Evolutionary conservation across 768 basidiomycete genomes (phyloP), one percentile per base, ranked within the genome.

Genomic region (Boletus reticuloceps): DNA sequence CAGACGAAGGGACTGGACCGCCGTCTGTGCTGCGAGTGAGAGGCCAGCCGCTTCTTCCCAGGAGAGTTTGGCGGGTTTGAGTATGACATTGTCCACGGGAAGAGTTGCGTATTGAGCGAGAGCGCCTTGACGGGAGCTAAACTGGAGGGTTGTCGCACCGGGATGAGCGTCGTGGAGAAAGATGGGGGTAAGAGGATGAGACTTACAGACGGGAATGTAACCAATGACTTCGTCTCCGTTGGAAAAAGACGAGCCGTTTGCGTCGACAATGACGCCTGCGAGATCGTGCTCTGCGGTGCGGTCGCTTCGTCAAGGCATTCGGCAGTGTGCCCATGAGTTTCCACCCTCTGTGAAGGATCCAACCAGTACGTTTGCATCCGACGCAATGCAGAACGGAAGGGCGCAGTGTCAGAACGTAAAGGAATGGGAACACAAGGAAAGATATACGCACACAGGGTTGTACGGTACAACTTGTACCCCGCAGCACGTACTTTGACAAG

Each of bases 181-280:
- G 9, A 36, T 9, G 11, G 13, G 22, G 31, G 19, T 6, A 8
- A 20, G 31, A 12, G 7, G 16, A 14, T 22, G 14, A 25, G 20
- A 65, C 74, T 31, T 39, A 76, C 78, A 22, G 4, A 74, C 58
- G 2, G 77, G 65, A 9, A 82, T 74, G 49, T 74, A 76, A 0
- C 88, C 90, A 62, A 82, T 84, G 4, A 92, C 82, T 41, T 79
- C 74, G 55, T 90, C 85, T 1, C 89, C 88, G 3, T 70, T 65
- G 4, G 73, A 69, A 62, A 86, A 83, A 7, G 74, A 72, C 0
- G 81, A 75, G 19, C 75, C 78, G 57, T 83, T 83, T 1, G 77
- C 69, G 53, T 82, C 79, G 16, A 79, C 82, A 13, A 92, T 70
- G 5, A 80, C 72, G 4, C 90, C 90, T 0, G 86, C 69, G 29